Percentiles rank a stretch among this genome's conserved stretches.
These are phyloP conservation scores for Eucalyptus grandis DNA, from an alignment of 345 rosid species.

Conservation along the genomic window DNA sequence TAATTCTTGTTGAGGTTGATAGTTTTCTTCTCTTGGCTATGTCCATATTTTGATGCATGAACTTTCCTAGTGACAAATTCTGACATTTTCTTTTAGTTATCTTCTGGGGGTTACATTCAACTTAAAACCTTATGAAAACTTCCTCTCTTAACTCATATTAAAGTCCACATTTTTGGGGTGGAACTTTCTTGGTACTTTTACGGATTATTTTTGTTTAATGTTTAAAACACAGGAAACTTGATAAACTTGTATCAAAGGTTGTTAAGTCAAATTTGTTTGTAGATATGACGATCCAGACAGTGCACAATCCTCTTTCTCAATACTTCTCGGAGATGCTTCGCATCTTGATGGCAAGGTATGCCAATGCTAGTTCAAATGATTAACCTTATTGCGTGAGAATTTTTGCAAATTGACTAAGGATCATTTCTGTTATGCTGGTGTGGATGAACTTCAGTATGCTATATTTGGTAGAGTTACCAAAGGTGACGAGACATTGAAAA, in stretches of 20 bases:
- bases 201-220: neutral
- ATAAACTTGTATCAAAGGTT: neutral
- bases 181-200: neutral
- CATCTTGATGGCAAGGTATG: slow-evolving; percentile 89
- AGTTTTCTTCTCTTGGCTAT: neutral
- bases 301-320: slow-evolving; percentile 87
- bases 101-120: neutral
- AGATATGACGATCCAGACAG: slow-evolving; percentile 88
- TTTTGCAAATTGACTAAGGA: neutral
- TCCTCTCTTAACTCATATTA: neutral
- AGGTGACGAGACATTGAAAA: slow-evolving; percentile 83
- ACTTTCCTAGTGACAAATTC: neutral
- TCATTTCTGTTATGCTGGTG: neutral
- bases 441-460: slow-evolving; percentile 55
- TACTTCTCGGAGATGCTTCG: slow-evolving; percentile 91
- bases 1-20: neutral
- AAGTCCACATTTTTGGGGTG: neutral
- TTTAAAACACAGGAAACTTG: neutral
- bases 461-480: slow-evolving; percentile 92
- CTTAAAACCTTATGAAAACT: neutral
- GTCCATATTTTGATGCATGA: neutral
- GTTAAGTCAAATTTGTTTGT: neutral
- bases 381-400: neutral
- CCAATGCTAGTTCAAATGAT: neutral
- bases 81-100: neutral